These are phyloP conservation scores for Fusarium sp. DNA, from an alignment of 2,329 filamentous ascomycete species.

Conservation along the genomic window DNA sequence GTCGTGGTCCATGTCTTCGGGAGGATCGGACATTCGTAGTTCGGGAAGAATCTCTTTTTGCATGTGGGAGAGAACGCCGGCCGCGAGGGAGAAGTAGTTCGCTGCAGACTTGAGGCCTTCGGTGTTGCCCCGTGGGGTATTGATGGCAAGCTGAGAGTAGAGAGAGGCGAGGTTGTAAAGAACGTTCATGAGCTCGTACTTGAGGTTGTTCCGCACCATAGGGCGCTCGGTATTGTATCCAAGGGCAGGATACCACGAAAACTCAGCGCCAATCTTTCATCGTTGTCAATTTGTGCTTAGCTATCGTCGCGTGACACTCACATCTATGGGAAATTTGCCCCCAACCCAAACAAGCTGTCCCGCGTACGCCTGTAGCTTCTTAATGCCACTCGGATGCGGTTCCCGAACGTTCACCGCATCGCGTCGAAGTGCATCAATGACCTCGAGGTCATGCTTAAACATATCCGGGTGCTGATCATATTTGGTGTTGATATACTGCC, in stretches of 20 bases:
- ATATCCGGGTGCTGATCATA: constrained; percentile 99
- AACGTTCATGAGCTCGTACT: constrained; percentile 90
- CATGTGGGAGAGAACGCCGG: constrained; percentile 85
- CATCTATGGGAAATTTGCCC: constrained; percentile 96
- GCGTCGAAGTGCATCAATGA: constrained; percentile 83
- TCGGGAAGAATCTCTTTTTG: constrained; percentile 83
- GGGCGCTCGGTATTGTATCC: constrained; percentile 88
- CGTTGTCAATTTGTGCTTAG: constrained; percentile 8
- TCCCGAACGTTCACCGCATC: constrained; percentile 93
- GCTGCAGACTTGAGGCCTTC: constrained; percentile 90
- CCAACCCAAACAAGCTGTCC: constrained; percentile 93
- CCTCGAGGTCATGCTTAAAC: constrained; percentile 87
- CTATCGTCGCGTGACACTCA: constrained; percentile 52
- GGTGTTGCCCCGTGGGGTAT: constrained; percentile 79
- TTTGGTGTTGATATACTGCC: constrained; percentile 95
- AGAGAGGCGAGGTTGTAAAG: constrained; percentile 93
- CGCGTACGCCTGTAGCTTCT: constrained; percentile 90
- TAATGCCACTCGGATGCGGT: constrained; percentile 86
- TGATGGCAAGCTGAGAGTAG: constrained; percentile 91
- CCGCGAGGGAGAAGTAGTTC: constrained; percentile 89
- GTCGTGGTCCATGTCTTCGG: constrained; percentile 94
- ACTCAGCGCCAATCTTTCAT: constrained; percentile 86
- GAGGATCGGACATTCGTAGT: constrained; percentile 81
- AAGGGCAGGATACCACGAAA: constrained; percentile 94
- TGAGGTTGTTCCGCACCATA: constrained; percentile 73